Evolutionary conservation across 306 rosid genomes (phyloP), one percentile per base, ranked within the genome.

Genomic region (Dryas drummondii): DNA sequence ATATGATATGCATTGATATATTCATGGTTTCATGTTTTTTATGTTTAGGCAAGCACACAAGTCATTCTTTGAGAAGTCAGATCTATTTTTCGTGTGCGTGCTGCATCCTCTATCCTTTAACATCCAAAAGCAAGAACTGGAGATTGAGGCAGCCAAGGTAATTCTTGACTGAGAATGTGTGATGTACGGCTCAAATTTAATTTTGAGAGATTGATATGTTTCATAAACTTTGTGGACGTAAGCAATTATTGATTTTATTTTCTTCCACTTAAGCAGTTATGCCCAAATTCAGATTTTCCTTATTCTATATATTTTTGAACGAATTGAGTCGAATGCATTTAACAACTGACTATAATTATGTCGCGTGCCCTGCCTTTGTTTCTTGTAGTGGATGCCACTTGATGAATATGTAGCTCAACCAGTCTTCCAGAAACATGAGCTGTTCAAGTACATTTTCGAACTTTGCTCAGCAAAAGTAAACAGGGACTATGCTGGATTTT

Each of bases 91-190:
- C 37, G 79, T 90, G 73, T 92, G 97, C 85, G 59, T 92, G 91
- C 19, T 90, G 85, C 89, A 68, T 46, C 93, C 97, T 17, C 75
- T 82, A 70, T 82, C 93, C 66, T 87, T 56, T 66, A 84, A 84
- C 79, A 87, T 94, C 64, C 85, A 88, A 82, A 75, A 74, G 78
- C 97, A 94, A 65, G 97, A 94, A 46, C 6, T 68, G 58, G 97
- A 94, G 83, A 85, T 94, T 78, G 97, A 84, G 81, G 97, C 91
- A 61, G 97, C 93, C 40, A 74, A 82, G 97, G 97, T 94, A 78
- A 14, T 42, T 13, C 17, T 78, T 52, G 32, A 32, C 44, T 48
- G 40, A 46, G 42, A 46, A 16, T 55, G 26, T 14, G 17, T 12
- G 17, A 57, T 6, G 42, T 40, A 14, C 3, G 22, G 14, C 32